Evolutionary conservation across 805 yeast species (phyloP), one percentile per base, ranked within the genome.

Genomic region (Saccharomycopsis amapae): DNA sequence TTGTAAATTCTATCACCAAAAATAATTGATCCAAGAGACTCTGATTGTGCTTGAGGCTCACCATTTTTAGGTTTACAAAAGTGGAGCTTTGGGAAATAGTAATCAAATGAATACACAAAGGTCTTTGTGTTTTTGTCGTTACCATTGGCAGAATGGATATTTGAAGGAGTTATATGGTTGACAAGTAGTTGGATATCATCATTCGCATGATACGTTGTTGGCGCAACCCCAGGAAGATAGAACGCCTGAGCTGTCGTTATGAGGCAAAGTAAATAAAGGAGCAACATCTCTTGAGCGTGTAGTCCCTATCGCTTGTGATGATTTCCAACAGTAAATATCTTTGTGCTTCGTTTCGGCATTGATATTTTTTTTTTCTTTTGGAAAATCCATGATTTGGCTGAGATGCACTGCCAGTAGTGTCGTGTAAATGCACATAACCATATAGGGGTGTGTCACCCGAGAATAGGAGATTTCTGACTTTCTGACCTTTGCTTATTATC

Each of bases 1-100:
- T 85, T 81, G 70, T 85, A 88, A 53, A 93, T 88, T 61, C 98
- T 74, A 65, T 93, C 98, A 53, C 98, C 98, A 62, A 93, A 88
- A 48, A 93, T 74, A 54, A 93, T 82, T 2, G 97, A 81, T 6
- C 98, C 98, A 44, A 93, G 71, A 9, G 94, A 81, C 65, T 88
- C 97, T 53, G 85, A 78, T 61, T 87, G 95, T 24, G 62, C 56
- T 22, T 59, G 53, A 69, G 50, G 50, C 15, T 31, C 41, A 1
- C 85, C 87, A 23, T 66, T 78, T 46, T 65, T 62, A 1, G 97
- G 97, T 48, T 63, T 61, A 65, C 98, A 93, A 63, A 89, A 86
- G 58, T 83, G 86, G 59, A 93, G 81, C 53, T 79, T 78, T 28
- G 81, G 79, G 64, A 81, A 81, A 65, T 93, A 93, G 65, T 90